Conservation (phyloP, 345 rosid genomes). For the Aquilaria sinensis region DNA sequence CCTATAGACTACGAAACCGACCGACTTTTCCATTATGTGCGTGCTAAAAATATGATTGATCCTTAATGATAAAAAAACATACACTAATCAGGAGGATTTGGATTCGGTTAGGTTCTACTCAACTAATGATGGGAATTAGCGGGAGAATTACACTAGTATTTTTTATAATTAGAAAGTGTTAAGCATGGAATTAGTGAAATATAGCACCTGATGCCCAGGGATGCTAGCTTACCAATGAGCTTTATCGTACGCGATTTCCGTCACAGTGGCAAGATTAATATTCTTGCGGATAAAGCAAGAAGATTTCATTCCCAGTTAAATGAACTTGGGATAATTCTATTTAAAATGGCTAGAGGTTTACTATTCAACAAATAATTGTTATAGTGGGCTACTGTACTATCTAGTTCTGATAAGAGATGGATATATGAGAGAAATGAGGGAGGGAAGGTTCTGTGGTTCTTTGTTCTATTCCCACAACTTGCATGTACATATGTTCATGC, state of each 20-base stretch:
- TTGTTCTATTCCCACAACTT: conserved; percentile 12
- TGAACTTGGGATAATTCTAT: conserved; percentile 11
- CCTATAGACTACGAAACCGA: too few species aligned
- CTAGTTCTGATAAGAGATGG: too few species aligned
- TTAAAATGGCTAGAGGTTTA: background rate
- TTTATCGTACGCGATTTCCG: background rate
- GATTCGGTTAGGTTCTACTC: too few species aligned
- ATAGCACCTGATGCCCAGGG: background rate
- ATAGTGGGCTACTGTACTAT: too few species aligned
- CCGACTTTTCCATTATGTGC: too few species aligned
- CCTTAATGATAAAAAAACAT: too few species aligned
- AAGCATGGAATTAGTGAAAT: background rate
- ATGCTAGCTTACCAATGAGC: background rate
- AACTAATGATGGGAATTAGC: too few species aligned
- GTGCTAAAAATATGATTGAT: too few species aligned
- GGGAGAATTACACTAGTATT: background rate
- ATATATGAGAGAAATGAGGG: background rate
- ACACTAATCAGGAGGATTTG: too few species aligned
- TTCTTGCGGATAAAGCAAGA: conserved; percentile 3
- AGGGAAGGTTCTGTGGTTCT: conserved; percentile 17
- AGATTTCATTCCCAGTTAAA: conserved; percentile 1
- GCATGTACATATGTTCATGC: conserved; percentile 2
- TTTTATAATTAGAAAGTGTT: background rate
- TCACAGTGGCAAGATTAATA: background rate
- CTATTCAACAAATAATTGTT: background rate